phyloP scores from a whole-genome alignment of 176 grass and related monocot genomes.

The Eremochloa ophiuroides region DNA sequence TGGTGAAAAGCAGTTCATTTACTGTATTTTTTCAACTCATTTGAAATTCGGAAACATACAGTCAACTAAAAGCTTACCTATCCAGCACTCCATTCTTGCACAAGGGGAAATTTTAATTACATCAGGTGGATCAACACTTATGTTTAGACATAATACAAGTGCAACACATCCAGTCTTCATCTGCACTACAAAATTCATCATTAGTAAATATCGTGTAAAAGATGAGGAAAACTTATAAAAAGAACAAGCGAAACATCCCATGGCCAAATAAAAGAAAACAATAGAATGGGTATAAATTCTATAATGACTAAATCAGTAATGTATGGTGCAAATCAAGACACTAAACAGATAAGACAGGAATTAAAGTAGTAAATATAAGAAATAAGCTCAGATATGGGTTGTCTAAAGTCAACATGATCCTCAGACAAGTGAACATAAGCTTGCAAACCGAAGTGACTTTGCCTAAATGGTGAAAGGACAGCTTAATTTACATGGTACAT shows the following conservation, averaged over 20 bases:
- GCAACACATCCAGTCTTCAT: constrained; percentile 99
- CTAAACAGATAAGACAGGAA: neutral
- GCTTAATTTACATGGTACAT: constrained; percentile 8
- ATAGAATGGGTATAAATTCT: neutral
- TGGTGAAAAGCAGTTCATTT: neutral
- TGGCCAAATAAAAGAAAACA: neutral
- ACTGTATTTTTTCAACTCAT: neutral
- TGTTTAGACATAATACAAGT: constrained; percentile 96
- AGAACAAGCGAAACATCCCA: neutral
- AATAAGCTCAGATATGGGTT: neutral
- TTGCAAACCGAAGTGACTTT: constrained; percentile 5
- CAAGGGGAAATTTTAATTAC: constrained; percentile 99
- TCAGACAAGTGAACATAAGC: constrained; percentile 11
- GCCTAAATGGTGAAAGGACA: neutral
- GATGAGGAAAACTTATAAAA: neutral
- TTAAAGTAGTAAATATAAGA: neutral
- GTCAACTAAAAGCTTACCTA: constrained; percentile 55
- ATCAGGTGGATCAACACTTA: constrained; percentile 95
- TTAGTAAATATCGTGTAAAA: constrained; percentile 29
- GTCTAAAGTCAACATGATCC: neutral
- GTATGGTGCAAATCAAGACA: neutral
- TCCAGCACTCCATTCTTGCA: constrained; percentile 98
- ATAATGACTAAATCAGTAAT: neutral
- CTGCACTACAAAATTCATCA: constrained; percentile 55
- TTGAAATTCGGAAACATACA: constrained; percentile 7